Evolutionary conservation across 169 alveolate genomes (phyloP), one percentile per base, ranked within the genome.

Genomic region (Plasmodium reichenowi): DNA sequence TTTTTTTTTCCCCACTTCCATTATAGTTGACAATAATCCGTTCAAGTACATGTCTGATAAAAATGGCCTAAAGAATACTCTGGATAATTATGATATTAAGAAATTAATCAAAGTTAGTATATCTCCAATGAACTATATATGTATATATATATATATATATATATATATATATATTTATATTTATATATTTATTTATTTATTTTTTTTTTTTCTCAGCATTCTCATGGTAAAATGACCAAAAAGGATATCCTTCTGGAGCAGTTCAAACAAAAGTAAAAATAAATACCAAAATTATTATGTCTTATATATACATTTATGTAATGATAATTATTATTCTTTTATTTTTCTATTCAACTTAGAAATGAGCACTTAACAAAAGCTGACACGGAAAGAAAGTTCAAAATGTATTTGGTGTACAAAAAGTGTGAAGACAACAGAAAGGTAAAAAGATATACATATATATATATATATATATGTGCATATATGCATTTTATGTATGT

Each of bases 21-120:
- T 75, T n/a, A 80, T n/a, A 80, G 89, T 66, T 45, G 89, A 80
- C 26, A 80, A 80, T n/a, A 62, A 80, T 20, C 89, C 89, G n/a
- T 80, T 80, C 38, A 80, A 50, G 43, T 80, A 80, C 32, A 32
- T 80, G 20, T 32, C 89, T 43, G 89, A 80, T 24, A 80, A 62
- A 50, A 80, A 67, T 9, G 68, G 17, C 68, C 17, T 60, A 47
- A 80, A 80, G 48, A 80, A 80, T 45, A 67, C 80, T 15, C 22
- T 80, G 48, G 78, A 80, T 48, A 68, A 50, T 12, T 80, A 80
- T 67, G 89, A 80, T 59, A 80, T 80, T 80, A 80, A 80, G 80
- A 80, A 68, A 80, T 80, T 80, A 80, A 80, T 80, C 52, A 80
- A 80, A 62, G 89, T 80, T 20, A 80, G 89, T 8, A 70, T 17